Percentiles rank a stretch among this genome's conserved stretches.
phyloP scores from a whole-genome alignment of 1,284 basidiomycete genomes.

The Ustilago nuda region DNA sequence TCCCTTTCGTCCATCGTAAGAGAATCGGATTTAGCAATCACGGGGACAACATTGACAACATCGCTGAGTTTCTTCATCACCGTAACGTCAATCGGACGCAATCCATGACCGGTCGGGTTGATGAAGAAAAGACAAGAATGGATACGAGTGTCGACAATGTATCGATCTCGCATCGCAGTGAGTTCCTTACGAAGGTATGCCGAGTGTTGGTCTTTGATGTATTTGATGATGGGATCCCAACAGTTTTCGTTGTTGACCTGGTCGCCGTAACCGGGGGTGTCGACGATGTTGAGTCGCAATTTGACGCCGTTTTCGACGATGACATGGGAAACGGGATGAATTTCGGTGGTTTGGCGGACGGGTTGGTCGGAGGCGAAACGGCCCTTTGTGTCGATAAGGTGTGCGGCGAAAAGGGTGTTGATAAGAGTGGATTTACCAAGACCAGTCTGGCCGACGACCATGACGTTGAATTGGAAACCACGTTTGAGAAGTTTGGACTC shows the following conservation, averaged over 20 bases:
- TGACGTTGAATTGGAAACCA: slow-evolving; percentile 93
- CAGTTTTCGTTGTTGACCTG: slow-evolving; percentile 99
- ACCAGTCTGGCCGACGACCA: slow-evolving; percentile 85
- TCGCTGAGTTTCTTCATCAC: slow-evolving; percentile 99
- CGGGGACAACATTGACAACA: slow-evolving; percentile 98
- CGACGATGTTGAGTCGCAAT: slow-evolving; percentile 95
- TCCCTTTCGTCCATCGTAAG: slow-evolving; percentile 93
- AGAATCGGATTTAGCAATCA: slow-evolving; percentile 97
- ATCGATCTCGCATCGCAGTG: slow-evolving; percentile 96
- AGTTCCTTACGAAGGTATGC: slow-evolving; percentile 98
- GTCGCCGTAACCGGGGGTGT: slow-evolving; percentile 98
- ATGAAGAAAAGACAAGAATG: slow-evolving; percentile 99
- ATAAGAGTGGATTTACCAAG: slow-evolving; percentile 98
- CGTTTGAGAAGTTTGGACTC: slow-evolving; percentile 99
- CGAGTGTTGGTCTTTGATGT: slow-evolving; percentile 99
- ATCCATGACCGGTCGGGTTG: slow-evolving; percentile 73
- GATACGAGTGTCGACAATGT: slow-evolving; percentile 97
- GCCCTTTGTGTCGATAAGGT: slow-evolving; percentile 97
- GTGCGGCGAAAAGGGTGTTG: slow-evolving; percentile 98
- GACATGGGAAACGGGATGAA: slow-evolving; percentile 93
- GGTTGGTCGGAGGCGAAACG: slow-evolving; percentile 86
- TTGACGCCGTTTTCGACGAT: slow-evolving; percentile 96
- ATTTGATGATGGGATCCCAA: slow-evolving; percentile 99
- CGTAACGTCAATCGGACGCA: slow-evolving; percentile 83
- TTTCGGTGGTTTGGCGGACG: slow-evolving; percentile 93